Conservation (phyloP, 331 rosid genomes). For the Acacia concinna region DNA sequence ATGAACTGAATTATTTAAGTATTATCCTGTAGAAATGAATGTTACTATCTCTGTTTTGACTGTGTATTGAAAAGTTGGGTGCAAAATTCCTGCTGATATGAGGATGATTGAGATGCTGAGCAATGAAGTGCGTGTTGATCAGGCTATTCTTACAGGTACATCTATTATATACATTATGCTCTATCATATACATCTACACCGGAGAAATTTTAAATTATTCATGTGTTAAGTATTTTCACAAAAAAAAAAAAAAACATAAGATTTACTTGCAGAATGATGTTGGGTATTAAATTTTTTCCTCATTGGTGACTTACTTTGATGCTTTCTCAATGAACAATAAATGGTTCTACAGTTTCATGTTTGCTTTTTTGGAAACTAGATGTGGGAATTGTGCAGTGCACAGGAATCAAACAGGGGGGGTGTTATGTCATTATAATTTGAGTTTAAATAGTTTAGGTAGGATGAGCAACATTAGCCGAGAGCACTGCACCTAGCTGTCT, state of each 20-base stretch:
- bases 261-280: background rate
- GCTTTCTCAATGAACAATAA: background rate
- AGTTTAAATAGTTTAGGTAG: too few relatives aligned
- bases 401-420: background rate
- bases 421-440: too few relatives aligned
- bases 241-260: background rate
- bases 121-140: constrained; percentile 93
- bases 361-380: background rate
- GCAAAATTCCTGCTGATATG: constrained; percentile 99
- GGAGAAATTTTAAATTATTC: constrained; percentile 6
- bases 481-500: too few relatives aligned
- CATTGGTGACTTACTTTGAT: background rate
- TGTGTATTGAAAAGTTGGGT: constrained; percentile 70
- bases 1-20: constrained; percentile 34
- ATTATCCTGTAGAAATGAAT: constrained; percentile 25
- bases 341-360: background rate
- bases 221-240: background rate
- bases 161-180: too few relatives aligned
- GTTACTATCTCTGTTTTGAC: constrained; percentile 32
- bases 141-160: constrained; percentile 96
- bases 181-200: constrained; percentile 8
- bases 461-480: too few relatives aligned
- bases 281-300: background rate
- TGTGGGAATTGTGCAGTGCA: background rate
- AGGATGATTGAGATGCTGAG: constrained; percentile 94